Base-by-base conservation (phyloP, 129 eudicot genomes). In the Tagetes patula region DNA sequence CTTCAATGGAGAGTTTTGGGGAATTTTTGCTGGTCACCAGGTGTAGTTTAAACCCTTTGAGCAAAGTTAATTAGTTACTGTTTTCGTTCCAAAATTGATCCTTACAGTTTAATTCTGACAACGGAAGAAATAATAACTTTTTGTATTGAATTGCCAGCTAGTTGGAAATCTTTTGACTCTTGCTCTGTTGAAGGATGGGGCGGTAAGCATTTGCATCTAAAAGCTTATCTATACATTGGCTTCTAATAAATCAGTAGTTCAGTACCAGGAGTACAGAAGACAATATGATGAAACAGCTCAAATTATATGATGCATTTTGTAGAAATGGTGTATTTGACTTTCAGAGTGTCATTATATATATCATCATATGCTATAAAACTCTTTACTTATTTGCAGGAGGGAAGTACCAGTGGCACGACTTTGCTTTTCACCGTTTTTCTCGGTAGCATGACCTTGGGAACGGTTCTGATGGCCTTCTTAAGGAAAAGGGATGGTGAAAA, bases 1-100 rank as follows among this genome's bases (percentile, higher is more conserved):
- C 67, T 94, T 90, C 59, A 90, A 94, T 85, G 99, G 99, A 81
- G 89, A 81, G 46, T 94, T 94, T 85, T 94, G 93, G 91, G 99
- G 88, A 62, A 80, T 94, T 77, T 94, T 88, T 82, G 99, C 99
- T 52, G 48, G 77, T 58, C 96, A 94, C 72, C 99, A 90, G 96
- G 99, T 94, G 45, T 38, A 72, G 48, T 27, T 13, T 47, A 32
- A 33, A n/a, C 34, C 67, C 42, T 58, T 41, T 59, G 41, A 46
- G 43, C 49, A 71, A 67, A 14, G 33, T 70, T 79, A 52, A 42
- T 62, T 63, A 36, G 12, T 42, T 49, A 36, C 40, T 12, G 10
- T 66, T 77, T 4, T 71, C 34, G 46, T 8, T 27, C 58, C 41
- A 32, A 8, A 58, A 12, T 47, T 67, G 6, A 50, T 27, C 12